Evolutionary conservation across 1,284 basidiomycete genomes (phyloP).

Genomic region (Tremellales sp.): DNA sequence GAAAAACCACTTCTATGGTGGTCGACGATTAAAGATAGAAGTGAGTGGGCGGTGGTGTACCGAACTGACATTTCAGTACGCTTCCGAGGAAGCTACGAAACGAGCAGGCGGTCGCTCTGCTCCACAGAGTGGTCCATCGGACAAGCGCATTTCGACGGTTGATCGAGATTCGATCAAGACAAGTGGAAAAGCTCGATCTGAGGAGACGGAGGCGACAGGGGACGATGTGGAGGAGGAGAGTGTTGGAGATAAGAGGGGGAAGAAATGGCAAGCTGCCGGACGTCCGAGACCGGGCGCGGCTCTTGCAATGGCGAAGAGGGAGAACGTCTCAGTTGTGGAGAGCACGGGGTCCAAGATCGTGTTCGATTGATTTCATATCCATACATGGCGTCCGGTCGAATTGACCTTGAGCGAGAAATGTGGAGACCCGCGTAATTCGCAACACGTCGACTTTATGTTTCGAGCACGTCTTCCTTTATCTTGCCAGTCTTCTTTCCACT

Average conservation of each 20-base stretch:
- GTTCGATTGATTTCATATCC: too few relatives aligned
- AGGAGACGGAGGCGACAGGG: constrained; percentile 6
- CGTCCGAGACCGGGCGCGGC: constrained; percentile 84
- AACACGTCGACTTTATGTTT: too few relatives aligned
- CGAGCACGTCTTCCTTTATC: too few relatives aligned
- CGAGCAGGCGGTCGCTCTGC: constrained; percentile 21
- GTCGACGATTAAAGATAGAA: constrained; percentile 81
- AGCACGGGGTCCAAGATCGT: constrained; percentile 70
- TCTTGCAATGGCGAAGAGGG: constrained; percentile 79
- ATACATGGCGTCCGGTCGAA: too few relatives aligned
- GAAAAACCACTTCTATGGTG: constrained; percentile 77
- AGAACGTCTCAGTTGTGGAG: constrained; percentile 77
- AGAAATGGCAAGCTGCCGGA: constrained; percentile 47
- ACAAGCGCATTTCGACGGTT: neutral
- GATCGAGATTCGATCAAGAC: neutral
- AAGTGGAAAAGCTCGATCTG: neutral
- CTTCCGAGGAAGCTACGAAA: constrained; percentile 40
- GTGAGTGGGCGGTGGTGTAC: constrained; percentile 17
- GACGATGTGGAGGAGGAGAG: constrained; percentile 8
- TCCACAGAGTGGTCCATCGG: neutral
- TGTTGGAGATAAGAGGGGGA: constrained; percentile 31
- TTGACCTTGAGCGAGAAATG: too few relatives aligned
- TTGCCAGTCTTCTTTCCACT: too few relatives aligned
- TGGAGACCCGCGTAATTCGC: too few relatives aligned
- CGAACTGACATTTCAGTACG: constrained; percentile 31